Base-by-base conservation (phyloP, 1,139 yeast genomes). In the Nakaseomyces nivariensis region DNA sequence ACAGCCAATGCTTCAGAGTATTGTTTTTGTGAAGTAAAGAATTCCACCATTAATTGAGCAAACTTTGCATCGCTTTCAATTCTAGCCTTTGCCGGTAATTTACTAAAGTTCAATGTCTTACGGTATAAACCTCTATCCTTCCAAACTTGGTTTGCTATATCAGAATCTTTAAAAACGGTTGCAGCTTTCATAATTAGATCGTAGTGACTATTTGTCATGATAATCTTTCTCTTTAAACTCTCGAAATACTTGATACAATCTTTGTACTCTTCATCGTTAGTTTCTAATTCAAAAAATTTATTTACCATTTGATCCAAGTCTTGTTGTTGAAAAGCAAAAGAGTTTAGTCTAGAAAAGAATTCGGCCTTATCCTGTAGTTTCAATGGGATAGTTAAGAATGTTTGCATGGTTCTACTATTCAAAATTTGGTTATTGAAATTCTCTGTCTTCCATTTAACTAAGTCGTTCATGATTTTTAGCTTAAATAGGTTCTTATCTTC, bases 121-220 rank as follows among this genome's bases (percentile, higher is more conserved):
- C 97, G 73, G 68, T 74, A 87, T 40, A 65, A 56, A 2, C 96
- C 97, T 60, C 96, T 75, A 61, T 85, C 95, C 2, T 69, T 66
- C 95, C 96, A 87, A 1, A 85, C 72, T 37, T 68, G 65, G 51
- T 80, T 79, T 3, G 90, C 89, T 61, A 83, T 76, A 0, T 71
- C 72, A 47, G 75, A 67, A 52, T 81, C 73, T 29, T 72, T 70
- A 58, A 77, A 76, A 47, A 72, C 71, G 4, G 78, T 76, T 3
- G 89, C 85, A 0, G 89, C 88, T 47, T 77, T 75, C 57, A 89
- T 69, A 4, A 86, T 81, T 22, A 83, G 72, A 37, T 75, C 75
- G 60, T 86, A 88, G 5, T 82, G 65, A 36, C 75, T 63, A 38
- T 80, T 76, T 46, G 73, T 72, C 48, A 90, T 51, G 10, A 55